Percentiles rank a stretch among this genome's conserved stretches.
These are phyloP conservation scores for Cardamine resedifolia DNA, from an alignment of 345 rosid genomes.

Conservation along the genomic window DNA sequence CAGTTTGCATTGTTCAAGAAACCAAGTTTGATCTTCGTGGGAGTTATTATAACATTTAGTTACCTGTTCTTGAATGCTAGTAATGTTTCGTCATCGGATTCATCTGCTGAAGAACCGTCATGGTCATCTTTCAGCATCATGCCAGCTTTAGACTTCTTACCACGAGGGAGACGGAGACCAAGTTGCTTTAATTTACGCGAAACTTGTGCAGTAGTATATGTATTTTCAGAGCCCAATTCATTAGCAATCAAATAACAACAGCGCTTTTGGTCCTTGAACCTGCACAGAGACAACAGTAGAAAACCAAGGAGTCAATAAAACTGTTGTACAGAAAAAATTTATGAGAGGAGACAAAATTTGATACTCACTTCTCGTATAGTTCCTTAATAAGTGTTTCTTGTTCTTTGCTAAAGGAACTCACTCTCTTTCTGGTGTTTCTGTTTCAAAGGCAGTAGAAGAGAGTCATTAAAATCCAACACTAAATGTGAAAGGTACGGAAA, in stretches of 20 bases:
- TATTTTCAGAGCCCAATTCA: conserved; percentile 59
- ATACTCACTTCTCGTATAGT: conserved; percentile 78
- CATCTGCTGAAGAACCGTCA: conserved; percentile 39
- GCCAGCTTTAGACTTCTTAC: conserved; percentile 44
- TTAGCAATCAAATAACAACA: conserved; percentile 80
- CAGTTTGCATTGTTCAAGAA: conserved; percentile 12
- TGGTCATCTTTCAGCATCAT: conserved; percentile 53
- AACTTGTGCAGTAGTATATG: conserved; percentile 69
- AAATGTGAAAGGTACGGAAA: background rate
- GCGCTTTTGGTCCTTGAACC: conserved; percentile 75
- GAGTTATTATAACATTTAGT: conserved; percentile 12
- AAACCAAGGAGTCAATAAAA: conserved; percentile 7
- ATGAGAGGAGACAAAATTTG: conserved; percentile 16
- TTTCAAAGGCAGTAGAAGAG: conserved; percentile 32
- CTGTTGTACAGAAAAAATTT: background rate
- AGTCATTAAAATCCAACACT: conserved; percentile 21
- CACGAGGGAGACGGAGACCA: conserved; percentile 52
- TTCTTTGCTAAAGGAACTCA: conserved; percentile 63
- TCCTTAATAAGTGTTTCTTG: conserved; percentile 69
- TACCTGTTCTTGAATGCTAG: conserved; percentile 68
- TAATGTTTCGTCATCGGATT: conserved; percentile 61
- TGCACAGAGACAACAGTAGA: conserved; percentile 32
- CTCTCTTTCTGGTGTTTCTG: conserved; percentile 76
- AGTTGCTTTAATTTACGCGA: conserved; percentile 84
- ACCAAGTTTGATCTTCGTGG: background rate